Percentiles rank a stretch among this genome's conserved stretches.
Evolutionary conservation across 768 basidiomycete species (phyloP).

Genomic region (Cyclocybe aegerita): DNA sequence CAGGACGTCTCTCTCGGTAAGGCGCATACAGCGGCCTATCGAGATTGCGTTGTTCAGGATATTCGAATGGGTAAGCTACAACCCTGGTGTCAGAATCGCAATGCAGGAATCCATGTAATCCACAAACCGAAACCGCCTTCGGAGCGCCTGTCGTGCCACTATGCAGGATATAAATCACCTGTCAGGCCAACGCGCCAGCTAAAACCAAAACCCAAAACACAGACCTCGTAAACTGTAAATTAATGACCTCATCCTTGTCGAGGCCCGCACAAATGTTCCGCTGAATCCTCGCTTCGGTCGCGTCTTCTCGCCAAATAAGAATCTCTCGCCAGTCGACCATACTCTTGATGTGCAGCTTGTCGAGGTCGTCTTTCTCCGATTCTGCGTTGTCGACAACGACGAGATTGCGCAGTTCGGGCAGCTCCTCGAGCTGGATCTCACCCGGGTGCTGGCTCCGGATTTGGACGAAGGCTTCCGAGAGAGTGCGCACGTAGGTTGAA

Average conservation of each 20-base stretch:
- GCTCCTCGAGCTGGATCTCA: slow-evolving; percentile 51
- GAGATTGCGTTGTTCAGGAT: slow-evolving; percentile 75
- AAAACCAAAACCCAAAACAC: slow-evolving; percentile 1
- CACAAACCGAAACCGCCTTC: slow-evolving; percentile 77
- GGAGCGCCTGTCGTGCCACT: slow-evolving; percentile 82
- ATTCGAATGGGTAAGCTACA: slow-evolving; percentile 74
- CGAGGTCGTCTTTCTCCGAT: slow-evolving; percentile 35
- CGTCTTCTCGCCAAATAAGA: slow-evolving; percentile 64
- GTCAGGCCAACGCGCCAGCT: no score
- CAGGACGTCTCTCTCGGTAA: slow-evolving; percentile 64
- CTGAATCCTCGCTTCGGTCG: slow-evolving; percentile 40
- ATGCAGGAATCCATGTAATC: neutral
- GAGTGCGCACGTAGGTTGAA: slow-evolving; percentile 61
- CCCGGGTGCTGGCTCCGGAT: slow-evolving; percentile 50
- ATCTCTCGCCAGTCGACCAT: slow-evolving; percentile 72
- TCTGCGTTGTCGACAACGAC: slow-evolving; percentile 66
- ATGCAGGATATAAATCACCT: neutral
- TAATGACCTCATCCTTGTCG: slow-evolving; percentile 70
- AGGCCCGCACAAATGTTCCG: slow-evolving; percentile 39
- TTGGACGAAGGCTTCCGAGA: slow-evolving; percentile 58
- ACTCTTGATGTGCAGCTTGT: slow-evolving; percentile 42
- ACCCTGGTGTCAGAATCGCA: neutral
- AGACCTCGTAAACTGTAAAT: slow-evolving; percentile 84
- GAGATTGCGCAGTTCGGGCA: slow-evolving; percentile 64
- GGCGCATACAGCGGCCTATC: slow-evolving; percentile 69